Conservation (phyloP, 805 yeast species). For the Starmerella powellii region DNA sequence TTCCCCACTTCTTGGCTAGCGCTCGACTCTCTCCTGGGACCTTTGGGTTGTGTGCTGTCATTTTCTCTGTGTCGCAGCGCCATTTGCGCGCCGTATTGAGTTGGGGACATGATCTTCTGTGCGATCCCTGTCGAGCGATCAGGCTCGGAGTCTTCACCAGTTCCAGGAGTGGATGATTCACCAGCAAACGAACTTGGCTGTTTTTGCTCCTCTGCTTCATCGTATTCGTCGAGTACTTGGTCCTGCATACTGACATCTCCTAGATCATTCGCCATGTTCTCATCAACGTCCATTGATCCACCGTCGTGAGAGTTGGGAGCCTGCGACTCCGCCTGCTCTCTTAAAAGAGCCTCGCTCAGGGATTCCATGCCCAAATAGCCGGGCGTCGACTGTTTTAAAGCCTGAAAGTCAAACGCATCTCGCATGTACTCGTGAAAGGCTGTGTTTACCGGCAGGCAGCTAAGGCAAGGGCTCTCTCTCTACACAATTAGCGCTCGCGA, state of each 20-base stretch:
- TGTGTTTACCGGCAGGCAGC: background rate
- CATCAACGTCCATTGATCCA: background rate
- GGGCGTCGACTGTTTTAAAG: conserved; percentile 8
- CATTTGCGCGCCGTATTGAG: conserved; percentile 20
- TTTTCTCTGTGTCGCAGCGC: conserved; percentile 9
- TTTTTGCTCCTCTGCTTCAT: background rate
- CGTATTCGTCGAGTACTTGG: conserved; percentile 2
- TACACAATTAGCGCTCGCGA: too few relatives aligned
- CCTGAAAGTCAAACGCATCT: conserved; percentile 14
- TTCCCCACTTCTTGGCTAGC: too few relatives aligned
- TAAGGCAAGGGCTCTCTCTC: background rate
- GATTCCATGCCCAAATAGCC: conserved; percentile 16
- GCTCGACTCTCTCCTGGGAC: too few relatives aligned
- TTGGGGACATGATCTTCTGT: conserved; percentile 15
- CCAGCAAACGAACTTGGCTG: background rate
- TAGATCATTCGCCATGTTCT: background rate
- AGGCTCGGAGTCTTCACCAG: too few relatives aligned
- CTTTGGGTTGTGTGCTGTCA: too few relatives aligned
- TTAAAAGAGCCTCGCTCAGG: conserved; percentile 4
- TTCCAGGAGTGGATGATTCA: too few relatives aligned
- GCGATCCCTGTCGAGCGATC: too few relatives aligned
- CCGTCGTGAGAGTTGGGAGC: background rate
- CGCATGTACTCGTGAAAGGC: background rate
- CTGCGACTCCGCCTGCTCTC: conserved; percentile 4
- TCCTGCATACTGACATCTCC: conserved; percentile 12